Evolutionary conservation across 148 eudicot genomes (phyloP).

Genomic region (Cornus kousa): DNA sequence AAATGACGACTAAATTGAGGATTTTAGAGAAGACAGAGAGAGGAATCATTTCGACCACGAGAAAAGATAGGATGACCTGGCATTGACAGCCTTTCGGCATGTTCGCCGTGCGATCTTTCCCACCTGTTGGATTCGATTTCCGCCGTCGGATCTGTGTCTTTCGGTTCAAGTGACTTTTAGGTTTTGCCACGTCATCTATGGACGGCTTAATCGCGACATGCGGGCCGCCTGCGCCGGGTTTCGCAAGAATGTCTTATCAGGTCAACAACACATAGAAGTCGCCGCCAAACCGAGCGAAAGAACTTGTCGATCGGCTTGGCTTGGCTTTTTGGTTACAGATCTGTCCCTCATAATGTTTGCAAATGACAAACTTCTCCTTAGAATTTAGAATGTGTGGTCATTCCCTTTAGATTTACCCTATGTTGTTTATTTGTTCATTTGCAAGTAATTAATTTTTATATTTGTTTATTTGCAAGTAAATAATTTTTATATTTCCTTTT

Average conservation of each 20-base stretch:
- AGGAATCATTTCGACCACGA: conserved; percentile 26
- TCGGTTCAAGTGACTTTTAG: not conserved
- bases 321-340: not conserved
- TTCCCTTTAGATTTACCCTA: too few species aligned
- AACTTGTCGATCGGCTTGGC: not conserved
- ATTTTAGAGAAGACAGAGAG: not conserved
- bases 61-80: conserved; percentile 30
- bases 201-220: not conserved
- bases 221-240: not conserved
- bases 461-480: too few species aligned
- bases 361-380: too few species aligned
- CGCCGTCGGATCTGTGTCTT: conserved; percentile 10
- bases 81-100: conserved; percentile 22
- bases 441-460: too few species aligned
- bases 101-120: conserved; percentile 11
- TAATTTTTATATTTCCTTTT: too few species aligned
- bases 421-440: too few species aligned
- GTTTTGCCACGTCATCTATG: not conserved
- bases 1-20: conserved; percentile 11
- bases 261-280: not conserved
- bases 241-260: not conserved
- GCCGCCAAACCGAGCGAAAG: not conserved
- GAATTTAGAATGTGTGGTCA: too few species aligned
- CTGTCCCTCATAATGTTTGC: too few species aligned
- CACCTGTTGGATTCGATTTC: not conserved